Conservation (phyloP, 805 yeast genomes). For the Candida xyloterini region DNA sequence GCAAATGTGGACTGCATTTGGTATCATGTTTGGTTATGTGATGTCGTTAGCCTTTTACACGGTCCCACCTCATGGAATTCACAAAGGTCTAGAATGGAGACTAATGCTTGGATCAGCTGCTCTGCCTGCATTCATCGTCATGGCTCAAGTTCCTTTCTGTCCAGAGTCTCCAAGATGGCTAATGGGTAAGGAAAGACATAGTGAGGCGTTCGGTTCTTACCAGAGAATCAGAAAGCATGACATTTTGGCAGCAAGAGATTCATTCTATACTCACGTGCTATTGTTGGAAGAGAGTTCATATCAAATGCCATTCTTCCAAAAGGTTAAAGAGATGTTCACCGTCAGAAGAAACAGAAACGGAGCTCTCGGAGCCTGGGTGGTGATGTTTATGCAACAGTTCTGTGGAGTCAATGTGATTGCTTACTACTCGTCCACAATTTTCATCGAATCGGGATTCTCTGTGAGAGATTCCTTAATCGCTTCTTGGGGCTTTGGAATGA, state of each 20-base stretch:
- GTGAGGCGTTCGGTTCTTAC: constrained; percentile 55
- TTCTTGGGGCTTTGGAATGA: constrained; percentile 82
- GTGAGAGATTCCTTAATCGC: constrained; percentile 66
- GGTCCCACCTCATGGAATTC: constrained; percentile 45
- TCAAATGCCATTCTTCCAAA: constrained; percentile 43
- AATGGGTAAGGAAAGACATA: constrained; percentile 65
- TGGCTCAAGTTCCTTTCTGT: constrained; percentile 60
- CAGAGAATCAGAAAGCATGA: constrained; percentile 46
- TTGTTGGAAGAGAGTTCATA: constrained; percentile 58
- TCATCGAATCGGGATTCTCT: constrained; percentile 62
- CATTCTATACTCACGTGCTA: constrained; percentile 64
- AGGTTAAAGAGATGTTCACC: constrained; percentile 57
- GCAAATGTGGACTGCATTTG: constrained; percentile 74
- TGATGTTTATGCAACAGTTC: constrained; percentile 88
- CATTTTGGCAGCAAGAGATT: constrained; percentile 66
- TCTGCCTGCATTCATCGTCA: constrained; percentile 61
- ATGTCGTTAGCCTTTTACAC: constrained; percentile 60
- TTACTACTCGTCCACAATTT: constrained; percentile 76
- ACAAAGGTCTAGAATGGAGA: constrained; percentile 63
- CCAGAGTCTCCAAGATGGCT: constrained; percentile 80
- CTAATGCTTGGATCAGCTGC: constrained; percentile 67
- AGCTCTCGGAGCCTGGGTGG: constrained; percentile 73
- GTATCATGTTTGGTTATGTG: constrained; percentile 70
- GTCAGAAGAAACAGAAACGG: constrained; percentile 83
- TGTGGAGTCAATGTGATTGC: constrained; percentile 90